Conservation (phyloP, 2,329 filamentous ascomycete species). For the Tolypocladium guangdongense region DNA sequence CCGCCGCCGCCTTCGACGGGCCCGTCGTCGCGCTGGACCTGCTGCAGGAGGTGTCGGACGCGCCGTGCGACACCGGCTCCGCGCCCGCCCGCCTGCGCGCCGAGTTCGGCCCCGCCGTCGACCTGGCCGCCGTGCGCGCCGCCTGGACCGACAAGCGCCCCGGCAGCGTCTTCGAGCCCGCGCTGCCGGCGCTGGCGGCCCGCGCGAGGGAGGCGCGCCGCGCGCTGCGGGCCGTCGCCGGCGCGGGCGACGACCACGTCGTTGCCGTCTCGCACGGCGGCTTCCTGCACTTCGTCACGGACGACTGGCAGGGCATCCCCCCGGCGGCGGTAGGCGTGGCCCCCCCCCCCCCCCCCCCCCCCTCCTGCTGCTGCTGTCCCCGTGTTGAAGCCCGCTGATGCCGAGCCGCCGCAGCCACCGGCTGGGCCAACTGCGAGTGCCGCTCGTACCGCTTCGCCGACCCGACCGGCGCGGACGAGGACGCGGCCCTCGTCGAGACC, state of each 20-base stretch:
- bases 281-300: constrained; percentile 73
- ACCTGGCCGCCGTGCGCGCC: constrained; percentile 48
- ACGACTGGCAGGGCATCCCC: constrained; percentile 61
- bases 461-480: constrained; percentile 33
- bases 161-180: constrained; percentile 33
- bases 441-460: constrained; percentile 56
- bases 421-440: constrained; percentile 64
- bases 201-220: constrained; percentile 50
- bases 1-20: constrained; percentile 56
- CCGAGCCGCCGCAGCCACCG: constrained; percentile 41
- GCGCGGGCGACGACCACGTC: constrained; percentile 46
- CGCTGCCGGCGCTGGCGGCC: constrained; percentile 40
- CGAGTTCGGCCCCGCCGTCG: constrained; percentile 53
- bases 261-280: constrained; percentile 74
- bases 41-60: constrained; percentile 65
- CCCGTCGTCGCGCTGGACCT: constrained; percentile 57
- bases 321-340: constrained; percentile 25
- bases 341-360: background rate
- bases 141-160: constrained; percentile 61
- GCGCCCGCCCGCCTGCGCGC: constrained; percentile 38
- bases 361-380: background rate
- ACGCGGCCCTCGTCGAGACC: constrained; percentile 38
- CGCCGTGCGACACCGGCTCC: constrained; percentile 68
- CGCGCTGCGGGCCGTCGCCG: constrained; percentile 40
- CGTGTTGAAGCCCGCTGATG: background rate